A percentile compares a stretch with the other conserved stretches of the same genome.
phyloP scores from a whole-genome alignment of 2,329 filamentous ascomycete species.

The Monosporascus sp. region DNA sequence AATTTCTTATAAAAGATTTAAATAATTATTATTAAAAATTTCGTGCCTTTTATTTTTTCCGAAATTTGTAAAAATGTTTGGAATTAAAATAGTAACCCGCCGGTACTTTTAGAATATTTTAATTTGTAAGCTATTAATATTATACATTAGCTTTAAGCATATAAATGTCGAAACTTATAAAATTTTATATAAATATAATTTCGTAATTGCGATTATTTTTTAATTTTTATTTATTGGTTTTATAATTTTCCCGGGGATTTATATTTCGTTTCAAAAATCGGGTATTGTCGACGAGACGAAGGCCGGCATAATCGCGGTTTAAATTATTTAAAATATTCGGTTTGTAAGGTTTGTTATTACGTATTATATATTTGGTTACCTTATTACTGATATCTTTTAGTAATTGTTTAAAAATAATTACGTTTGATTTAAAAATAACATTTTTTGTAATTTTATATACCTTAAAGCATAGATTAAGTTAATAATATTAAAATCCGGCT shows the following conservation, averaged over 20 bases:
- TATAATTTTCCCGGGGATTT: neutral
- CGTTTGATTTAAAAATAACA: neutral
- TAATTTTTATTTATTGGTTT: neutral
- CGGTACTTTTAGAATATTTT: too few relatives aligned
- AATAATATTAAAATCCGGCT: neutral
- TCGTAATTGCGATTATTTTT: neutral
- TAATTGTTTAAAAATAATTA: neutral
- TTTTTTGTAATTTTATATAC: neutral
- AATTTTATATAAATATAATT: neutral
- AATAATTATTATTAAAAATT: too few relatives aligned
- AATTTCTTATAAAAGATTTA: too few relatives aligned
- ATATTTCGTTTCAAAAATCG: neutral
- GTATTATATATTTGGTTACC: neutral
- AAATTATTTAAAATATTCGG: neutral
- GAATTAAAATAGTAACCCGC: too few relatives aligned
- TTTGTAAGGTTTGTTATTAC: neutral
- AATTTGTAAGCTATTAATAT: too few relatives aligned
- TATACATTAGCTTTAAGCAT: slow-evolving; percentile 7
- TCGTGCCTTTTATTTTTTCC: too few relatives aligned
- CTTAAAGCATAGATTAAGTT: neutral
- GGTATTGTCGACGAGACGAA: neutral
- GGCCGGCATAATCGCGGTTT: neutral
- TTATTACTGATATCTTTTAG: neutral
- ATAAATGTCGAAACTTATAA: neutral
- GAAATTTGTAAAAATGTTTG: too few relatives aligned